Evolutionary conservation across 805 yeast species (phyloP).

Genomic region (Starmerella potacharoeniae): DNA sequence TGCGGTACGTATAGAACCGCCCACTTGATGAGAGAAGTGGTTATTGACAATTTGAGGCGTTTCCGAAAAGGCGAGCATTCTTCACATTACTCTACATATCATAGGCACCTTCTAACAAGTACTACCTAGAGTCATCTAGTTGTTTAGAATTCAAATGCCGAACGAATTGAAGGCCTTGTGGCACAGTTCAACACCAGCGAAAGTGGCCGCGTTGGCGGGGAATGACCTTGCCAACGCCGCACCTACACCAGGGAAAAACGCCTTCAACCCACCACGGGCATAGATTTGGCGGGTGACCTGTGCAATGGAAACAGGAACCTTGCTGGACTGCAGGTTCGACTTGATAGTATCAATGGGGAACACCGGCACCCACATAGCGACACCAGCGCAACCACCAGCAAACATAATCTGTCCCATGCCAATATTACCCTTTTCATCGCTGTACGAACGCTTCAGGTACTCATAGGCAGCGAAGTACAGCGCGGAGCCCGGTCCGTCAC

Average conservation of each 20-base stretch:
- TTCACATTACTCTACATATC: too few species aligned
- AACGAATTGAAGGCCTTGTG: constrained; percentile 26
- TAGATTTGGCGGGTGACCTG: constrained; percentile 62
- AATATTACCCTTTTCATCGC: constrained; percentile 39
- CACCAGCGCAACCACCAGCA: constrained; percentile 95
- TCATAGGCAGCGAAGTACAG: constrained; percentile 93
- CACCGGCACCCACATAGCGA: constrained; percentile 91
- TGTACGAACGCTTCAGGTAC: constrained; percentile 45
- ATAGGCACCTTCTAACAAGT: too few species aligned
- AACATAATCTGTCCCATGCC: constrained; percentile 62
- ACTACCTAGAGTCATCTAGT: too few species aligned
- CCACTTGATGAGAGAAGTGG: too few species aligned
- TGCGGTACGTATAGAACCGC: too few species aligned
- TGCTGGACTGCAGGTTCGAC: constrained; percentile 63
- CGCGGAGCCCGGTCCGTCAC: constrained; percentile 98
- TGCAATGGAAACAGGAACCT: constrained; percentile 40
- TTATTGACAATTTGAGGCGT: too few species aligned
- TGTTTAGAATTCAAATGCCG: constrained; percentile 2
- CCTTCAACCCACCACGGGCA: constrained; percentile 66
- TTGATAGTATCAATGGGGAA: constrained; percentile 96
- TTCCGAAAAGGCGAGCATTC: too few species aligned
- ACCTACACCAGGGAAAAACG: constrained; percentile 95
- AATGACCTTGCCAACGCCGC: constrained; percentile 90
- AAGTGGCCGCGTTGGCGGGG: constrained; percentile 99
- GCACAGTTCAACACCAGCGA: constrained; percentile 86